A percentile compares a stretch with the other conserved stretches of the same genome.
These are phyloP conservation scores for Boletellus deceptivus DNA, from an alignment of 1,284 basidiomycete genomes.

Conservation along the genomic window DNA sequence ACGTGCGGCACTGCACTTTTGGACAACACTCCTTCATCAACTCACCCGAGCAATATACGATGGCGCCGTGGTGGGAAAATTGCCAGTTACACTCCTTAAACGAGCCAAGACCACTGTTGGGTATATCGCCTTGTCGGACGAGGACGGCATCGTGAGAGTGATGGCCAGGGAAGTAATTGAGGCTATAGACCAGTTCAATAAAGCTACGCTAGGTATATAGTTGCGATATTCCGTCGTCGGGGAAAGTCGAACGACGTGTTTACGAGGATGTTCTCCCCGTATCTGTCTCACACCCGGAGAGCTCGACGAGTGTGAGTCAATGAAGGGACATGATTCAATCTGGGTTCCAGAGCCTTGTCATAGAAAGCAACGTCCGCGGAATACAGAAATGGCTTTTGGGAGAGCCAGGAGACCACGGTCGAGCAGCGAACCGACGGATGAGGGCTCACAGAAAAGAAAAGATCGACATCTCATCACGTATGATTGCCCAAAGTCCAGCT, in stretches of 20 bases:
- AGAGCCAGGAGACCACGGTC: constrained; percentile 30
- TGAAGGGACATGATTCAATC: constrained; percentile 53
- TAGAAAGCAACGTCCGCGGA: constrained; percentile 19
- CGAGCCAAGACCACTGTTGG: constrained; percentile 63
- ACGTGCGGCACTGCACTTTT: constrained; percentile 78
- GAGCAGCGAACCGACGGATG: constrained; percentile 24
- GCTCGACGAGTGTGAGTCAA: constrained; percentile 74
- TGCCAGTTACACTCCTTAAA: constrained; percentile 42
- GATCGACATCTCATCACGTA: constrained; percentile 2
- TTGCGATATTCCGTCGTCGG: neutral
- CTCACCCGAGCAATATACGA: constrained; percentile 50
- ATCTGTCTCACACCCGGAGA: constrained; percentile 79
- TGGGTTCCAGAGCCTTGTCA: constrained; percentile 43
- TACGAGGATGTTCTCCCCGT: constrained; percentile 69
- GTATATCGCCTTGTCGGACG: constrained; percentile 73
- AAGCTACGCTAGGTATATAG: constrained; percentile 47
- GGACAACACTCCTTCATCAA: constrained; percentile 62
- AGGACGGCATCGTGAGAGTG: constrained; percentile 67
- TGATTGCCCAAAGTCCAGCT: constrained; percentile 48
- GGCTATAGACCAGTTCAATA: constrained; percentile 50
- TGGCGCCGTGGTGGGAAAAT: constrained; percentile 19
- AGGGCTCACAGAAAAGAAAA: neutral
- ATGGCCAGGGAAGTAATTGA: constrained; percentile 79
- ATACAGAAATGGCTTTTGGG: constrained; percentile 20
- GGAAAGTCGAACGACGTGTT: neutral